These are phyloP conservation scores for Exophiala mesophila DNA, from an alignment of 2,329 filamentous ascomycete genomes.

Conservation along the genomic window DNA sequence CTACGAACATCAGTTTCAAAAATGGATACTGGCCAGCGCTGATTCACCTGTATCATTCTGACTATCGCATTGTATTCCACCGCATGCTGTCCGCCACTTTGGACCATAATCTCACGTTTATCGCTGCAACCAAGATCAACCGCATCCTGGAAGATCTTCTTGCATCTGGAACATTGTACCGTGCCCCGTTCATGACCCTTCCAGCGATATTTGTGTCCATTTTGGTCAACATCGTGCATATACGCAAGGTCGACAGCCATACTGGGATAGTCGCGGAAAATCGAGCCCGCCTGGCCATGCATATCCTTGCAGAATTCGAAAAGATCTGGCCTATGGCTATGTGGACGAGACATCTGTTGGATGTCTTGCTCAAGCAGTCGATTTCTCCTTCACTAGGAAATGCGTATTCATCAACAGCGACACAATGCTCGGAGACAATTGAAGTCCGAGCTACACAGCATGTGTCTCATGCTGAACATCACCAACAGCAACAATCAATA, in stretches of 20 bases:
- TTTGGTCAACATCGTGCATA: constrained; percentile 20
- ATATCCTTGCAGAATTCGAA: constrained; percentile 23
- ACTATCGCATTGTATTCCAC: constrained; percentile 6
- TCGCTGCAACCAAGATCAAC: constrained; percentile 14
- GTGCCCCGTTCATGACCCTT: constrained; percentile 10
- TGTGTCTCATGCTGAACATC: no score
- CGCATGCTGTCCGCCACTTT: constrained; percentile 3
- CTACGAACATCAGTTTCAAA: background rate
- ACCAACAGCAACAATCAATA: no score
- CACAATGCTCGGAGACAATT: no score
- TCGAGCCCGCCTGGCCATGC: constrained; percentile 26
- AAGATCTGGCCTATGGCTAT: constrained; percentile 23
- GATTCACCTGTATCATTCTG: constrained; percentile 1
- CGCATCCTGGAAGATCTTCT: constrained; percentile 25
- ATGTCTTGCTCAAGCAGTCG: constrained; percentile 1
- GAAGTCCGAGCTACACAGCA: no score
- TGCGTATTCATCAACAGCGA: no score
- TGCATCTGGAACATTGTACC: constrained; percentile 8
- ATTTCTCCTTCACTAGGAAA: background rate
- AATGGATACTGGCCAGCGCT: constrained; percentile 3
- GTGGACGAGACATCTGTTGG: constrained; percentile 7
- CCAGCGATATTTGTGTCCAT: constrained; percentile 16
- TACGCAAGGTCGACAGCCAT: constrained; percentile 15
- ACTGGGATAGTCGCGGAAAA: constrained; percentile 25
- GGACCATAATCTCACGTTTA: constrained; percentile 4